A percentile compares a stretch with the other conserved stretches of the same genome.
These are phyloP conservation scores for Boehmeria nivea DNA, from an alignment of 306 rosid species.

Conservation along the genomic window DNA sequence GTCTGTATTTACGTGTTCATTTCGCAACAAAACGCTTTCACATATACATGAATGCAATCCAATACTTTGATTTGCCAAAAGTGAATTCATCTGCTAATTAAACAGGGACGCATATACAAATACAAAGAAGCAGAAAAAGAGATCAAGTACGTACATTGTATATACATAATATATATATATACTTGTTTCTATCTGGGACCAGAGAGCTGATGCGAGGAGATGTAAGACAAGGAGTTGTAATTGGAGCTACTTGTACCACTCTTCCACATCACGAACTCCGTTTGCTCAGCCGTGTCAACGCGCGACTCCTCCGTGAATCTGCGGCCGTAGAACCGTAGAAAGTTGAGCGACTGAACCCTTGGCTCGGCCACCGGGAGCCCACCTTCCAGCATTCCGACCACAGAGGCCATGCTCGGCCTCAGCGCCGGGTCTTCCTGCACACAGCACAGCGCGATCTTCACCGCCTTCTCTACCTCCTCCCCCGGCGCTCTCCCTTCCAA, in stretches of 20 bases:
- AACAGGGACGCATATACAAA: no score
- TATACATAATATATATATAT: no score
- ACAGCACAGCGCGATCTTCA: constrained; percentile 20
- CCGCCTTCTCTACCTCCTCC: constrained; percentile 15
- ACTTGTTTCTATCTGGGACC: constrained; percentile 19
- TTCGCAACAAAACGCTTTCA: no score
- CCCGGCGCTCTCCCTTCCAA: constrained; percentile 14
- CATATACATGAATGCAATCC: no score
- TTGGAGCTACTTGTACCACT: neutral
- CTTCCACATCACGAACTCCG: neutral
- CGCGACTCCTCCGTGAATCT: constrained; percentile 1
- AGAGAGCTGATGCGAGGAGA: constrained; percentile 9
- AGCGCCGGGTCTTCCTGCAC: constrained; percentile 16
- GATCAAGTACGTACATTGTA: no score
- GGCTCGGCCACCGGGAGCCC: constrained; percentile 13
- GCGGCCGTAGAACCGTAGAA: constrained; percentile 13
- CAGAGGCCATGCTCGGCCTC: constrained; percentile 20
- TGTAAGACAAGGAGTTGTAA: neutral
- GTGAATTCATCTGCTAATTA: no score
- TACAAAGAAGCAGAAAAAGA: no score
- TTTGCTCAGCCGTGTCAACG: no score
- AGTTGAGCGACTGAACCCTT: constrained; percentile 11
- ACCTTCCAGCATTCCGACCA: constrained; percentile 29
- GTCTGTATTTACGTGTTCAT: no score
- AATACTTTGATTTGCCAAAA: no score